These are phyloP conservation scores for Carex kokanica DNA, from an alignment of 176 grass and related monocot species.

Conservation along the genomic window DNA sequence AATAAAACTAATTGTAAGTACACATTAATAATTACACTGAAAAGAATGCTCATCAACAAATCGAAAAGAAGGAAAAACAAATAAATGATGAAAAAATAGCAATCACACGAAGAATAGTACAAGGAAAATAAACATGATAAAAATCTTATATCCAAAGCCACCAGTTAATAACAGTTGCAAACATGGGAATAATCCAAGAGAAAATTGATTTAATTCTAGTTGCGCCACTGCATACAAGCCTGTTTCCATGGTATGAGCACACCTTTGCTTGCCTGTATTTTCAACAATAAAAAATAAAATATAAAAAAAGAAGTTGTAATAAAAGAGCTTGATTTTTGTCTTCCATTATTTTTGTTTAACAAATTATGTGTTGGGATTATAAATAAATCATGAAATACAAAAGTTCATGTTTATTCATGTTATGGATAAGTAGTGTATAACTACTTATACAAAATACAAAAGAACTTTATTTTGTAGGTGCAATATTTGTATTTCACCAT, in stretches of 20 bases:
- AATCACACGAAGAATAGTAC: slow-evolving; percentile 2
- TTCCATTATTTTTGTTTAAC: not conserved
- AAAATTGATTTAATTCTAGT: slow-evolving; percentile 1
- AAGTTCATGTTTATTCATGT: not conserved
- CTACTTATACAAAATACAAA: not conserved
- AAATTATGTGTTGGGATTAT: not conserved
- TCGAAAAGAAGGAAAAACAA: not conserved
- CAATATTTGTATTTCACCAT: no score
- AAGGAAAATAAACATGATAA: not conserved
- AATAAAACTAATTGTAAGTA: not conserved
- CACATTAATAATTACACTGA: slow-evolving; percentile 4
- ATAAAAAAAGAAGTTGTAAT: not conserved
- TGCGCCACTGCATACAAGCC: slow-evolving; percentile 44
- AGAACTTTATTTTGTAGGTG: no score
- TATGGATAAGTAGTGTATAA: not conserved
- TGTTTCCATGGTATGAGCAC: slow-evolving; percentile 60
- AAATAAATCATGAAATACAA: not conserved
- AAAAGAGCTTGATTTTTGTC: not conserved
- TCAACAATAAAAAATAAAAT: not conserved
- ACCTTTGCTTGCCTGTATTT: slow-evolving; percentile 42
- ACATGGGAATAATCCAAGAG: slow-evolving; percentile 30
- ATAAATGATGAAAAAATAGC: slow-evolving; percentile 3
- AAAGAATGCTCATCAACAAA: not conserved
- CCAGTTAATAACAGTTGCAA: slow-evolving; percentile 18
- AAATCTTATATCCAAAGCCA: slow-evolving; percentile 15